phyloP scores from a whole-genome alignment of 306 rosid species.

The Mimosa bimucronata region DNA sequence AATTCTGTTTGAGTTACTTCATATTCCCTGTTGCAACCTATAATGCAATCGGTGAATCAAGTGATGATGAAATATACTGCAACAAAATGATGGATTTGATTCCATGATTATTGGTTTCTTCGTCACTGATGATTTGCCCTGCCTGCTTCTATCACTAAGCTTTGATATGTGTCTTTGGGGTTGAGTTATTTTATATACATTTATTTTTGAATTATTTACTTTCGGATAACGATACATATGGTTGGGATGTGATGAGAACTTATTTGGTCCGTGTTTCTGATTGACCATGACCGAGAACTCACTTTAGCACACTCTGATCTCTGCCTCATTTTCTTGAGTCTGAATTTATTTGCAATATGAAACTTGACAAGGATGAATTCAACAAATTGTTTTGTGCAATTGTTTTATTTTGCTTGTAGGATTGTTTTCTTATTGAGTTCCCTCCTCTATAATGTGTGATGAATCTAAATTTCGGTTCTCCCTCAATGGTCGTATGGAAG shows the following conservation, averaged over 20 bases:
- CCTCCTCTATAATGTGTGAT: neutral
- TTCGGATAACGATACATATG: neutral
- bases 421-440: neutral
- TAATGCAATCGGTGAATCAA: no score
- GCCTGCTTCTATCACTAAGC: neutral
- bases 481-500: no score
- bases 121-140: neutral
- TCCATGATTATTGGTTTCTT: neutral
- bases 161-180: neutral
- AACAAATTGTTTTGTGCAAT: neutral
- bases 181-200: no score
- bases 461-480: no score
- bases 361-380: neutral
- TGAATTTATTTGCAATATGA: neutral
- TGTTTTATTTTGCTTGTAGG: neutral
- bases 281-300: constrained; percentile 8
- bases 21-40: no score
- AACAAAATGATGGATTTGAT: constrained; percentile 20
- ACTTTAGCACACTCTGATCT: constrained; percentile 12
- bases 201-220: neutral
- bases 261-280: constrained; percentile 36
- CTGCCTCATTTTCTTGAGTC: neutral
- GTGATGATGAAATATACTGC: constrained; percentile 20
- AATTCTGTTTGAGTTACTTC: no score
- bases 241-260: constrained; percentile 16